Conservation (phyloP, 2,329 filamentous ascomycete species). For the Ophiostoma pallidulum region DNA sequence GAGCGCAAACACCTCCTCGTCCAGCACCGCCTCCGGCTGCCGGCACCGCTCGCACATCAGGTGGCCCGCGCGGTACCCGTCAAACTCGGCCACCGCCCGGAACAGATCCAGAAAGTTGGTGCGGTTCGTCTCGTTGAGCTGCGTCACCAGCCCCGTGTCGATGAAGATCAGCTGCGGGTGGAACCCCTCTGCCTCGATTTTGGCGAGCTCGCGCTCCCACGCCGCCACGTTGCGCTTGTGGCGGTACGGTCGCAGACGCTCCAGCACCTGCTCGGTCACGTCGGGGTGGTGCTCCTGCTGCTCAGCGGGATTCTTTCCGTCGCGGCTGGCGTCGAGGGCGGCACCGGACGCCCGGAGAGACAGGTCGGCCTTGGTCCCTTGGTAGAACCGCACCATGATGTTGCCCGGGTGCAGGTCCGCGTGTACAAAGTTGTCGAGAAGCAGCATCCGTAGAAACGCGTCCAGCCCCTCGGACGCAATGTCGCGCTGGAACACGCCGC, state of each 20-base stretch:
- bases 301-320: neutral
- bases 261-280: conserved; percentile 79
- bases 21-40: conserved; percentile 81
- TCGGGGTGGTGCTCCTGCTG: conserved; percentile 40
- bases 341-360: conserved; percentile 19
- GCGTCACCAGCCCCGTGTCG: conserved; percentile 89
- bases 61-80: conserved; percentile 88
- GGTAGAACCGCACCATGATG: conserved; percentile 98
- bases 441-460: conserved; percentile 89
- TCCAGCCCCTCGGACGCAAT: conserved; percentile 93
- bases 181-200: conserved; percentile 80
- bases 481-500: conserved; percentile 84
- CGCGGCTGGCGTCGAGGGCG: conserved; percentile 9
- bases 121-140: conserved; percentile 79
- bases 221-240: conserved; percentile 50
- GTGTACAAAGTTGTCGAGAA: conserved; percentile 96
- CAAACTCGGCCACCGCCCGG: conserved; percentile 90
- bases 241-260: conserved; percentile 65
- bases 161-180: conserved; percentile 94
- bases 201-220: conserved; percentile 65
- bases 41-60: conserved; percentile 95
- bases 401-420: conserved; percentile 95
- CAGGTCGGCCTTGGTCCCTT: conserved; percentile 63
- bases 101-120: conserved; percentile 92
- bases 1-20: conserved; percentile 82